Base-by-base conservation (phyloP, 805 yeast species). In the Candida cerambycidarum region DNA sequence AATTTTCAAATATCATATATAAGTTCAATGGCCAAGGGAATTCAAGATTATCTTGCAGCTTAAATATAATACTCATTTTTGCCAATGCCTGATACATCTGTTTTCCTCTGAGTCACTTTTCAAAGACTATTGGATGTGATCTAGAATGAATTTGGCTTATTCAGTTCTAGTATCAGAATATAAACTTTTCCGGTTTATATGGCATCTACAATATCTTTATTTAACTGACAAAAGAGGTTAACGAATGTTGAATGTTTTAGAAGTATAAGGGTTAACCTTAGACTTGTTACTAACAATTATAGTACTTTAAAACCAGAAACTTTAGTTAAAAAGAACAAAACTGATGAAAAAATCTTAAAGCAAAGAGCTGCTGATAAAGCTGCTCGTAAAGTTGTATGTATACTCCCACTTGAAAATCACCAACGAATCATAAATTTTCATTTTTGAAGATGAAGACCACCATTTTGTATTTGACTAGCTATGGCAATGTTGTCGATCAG, bases 331-430 rank as follows among this genome's bases (percentile, higher is more conserved):
- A 82, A 84, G 79, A 70, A 83, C 62, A 80, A 84, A 79, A 81
- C 85, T 71, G 78, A 80, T 69, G 82, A 83, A 65, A 84, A 85
- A 80, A 73, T 80, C 62, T 78, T 83, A 58, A 86, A 82, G 67
- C 79, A 82, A 71, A 79, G 84, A 63, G 83, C 87, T 68, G 89
- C 88, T 64, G 90, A 80, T 67, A 83, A 80, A 76, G 77, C 73
- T 66, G 85, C 82, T 56, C 79, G 89, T 72, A 78, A 80, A 74
- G 82, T 80, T 65, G 95, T 86, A 85, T 72, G 95, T 85, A 41
- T 29, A 8, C 24, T 14, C 19, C 31, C 15, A 10, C 5, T 7
- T 25, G 5, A 10, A 13, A 14, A 70, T 51, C 27, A 27, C 23
- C 16, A 19, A 27, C 12, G 17, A 27, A 10, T 23, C 38, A 21